A percentile compares a stretch with the other conserved stretches of the same genome.
phyloP scores from a whole-genome alignment of 2,329 filamentous ascomycete genomes.

The Teratosphaeria pseudoeucalypti region DNA sequence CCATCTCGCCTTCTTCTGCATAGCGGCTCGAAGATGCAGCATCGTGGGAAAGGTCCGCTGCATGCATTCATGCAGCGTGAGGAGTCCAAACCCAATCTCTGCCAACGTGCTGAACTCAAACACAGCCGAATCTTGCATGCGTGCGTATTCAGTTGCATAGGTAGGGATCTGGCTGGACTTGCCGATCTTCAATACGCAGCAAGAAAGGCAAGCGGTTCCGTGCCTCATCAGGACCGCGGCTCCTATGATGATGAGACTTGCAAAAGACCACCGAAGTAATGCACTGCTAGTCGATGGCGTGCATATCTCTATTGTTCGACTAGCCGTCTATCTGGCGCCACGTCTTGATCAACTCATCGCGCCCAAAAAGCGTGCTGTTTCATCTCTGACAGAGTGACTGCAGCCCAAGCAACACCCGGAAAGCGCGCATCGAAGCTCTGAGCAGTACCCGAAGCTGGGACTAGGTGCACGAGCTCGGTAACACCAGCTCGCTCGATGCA shows the following conservation, averaged over 20 bases:
- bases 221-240: not conserved
- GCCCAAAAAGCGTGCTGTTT: constrained; percentile 15
- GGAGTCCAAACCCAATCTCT: not conserved
- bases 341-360: not conserved
- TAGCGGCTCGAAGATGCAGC: too few species aligned
- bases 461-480: constrained; percentile 40
- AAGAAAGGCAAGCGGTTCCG: not conserved
- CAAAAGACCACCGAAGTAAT: not conserved
- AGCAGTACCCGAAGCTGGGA: constrained; percentile 16
- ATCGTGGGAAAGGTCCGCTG: not conserved
- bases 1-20: too few species aligned
- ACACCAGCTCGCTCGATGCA: constrained; percentile 62
- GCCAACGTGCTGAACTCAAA: not conserved
- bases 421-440: constrained; percentile 24
- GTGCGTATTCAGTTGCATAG: not conserved
- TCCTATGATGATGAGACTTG: not conserved
- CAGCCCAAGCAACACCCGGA: constrained; percentile 19
- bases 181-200: not conserved
- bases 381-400: constrained; percentile 9
- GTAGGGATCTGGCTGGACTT: not conserved
- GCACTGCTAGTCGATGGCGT: too few species aligned
- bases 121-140: not conserved
- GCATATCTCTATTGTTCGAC: not conserved
- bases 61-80: not conserved
- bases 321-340: not conserved